phyloP scores from a whole-genome alignment of 2,329 filamentous ascomycete genomes.

The Sordariomycetes sp. region DNA sequence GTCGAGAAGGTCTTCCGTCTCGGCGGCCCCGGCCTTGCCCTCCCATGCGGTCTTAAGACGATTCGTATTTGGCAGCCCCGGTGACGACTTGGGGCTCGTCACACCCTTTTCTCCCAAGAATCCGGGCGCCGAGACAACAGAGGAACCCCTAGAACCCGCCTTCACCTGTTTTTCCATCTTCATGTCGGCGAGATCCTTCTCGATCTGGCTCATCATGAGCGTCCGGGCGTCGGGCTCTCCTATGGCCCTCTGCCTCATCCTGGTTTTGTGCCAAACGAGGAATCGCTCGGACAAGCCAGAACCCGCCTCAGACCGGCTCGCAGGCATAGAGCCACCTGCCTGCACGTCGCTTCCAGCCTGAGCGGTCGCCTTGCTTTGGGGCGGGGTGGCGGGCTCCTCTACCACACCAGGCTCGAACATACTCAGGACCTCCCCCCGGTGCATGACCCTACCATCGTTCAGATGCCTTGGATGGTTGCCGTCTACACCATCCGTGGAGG shows the following conservation, averaged over 20 bases:
- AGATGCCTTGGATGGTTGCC: background rate
- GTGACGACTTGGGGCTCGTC: background rate
- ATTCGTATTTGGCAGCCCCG: background rate
- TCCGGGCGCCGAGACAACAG: background rate
- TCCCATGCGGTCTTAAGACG: background rate
- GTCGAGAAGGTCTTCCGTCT: too few relatives aligned
- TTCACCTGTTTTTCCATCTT: background rate
- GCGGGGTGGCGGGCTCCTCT: slow-evolving; percentile 5
- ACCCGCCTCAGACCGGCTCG: background rate
- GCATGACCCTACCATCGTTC: slow-evolving; percentile 9
- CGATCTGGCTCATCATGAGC: background rate
- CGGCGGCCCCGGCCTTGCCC: too few relatives aligned
- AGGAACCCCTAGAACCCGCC: background rate
- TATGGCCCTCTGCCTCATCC: background rate
- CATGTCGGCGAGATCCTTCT: background rate
- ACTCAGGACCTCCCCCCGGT: slow-evolving; percentile 15
- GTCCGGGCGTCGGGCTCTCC: background rate
- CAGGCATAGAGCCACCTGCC: background rate
- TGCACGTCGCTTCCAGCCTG: background rate
- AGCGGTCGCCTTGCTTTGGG: background rate
- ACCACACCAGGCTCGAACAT: slow-evolving; percentile 47
- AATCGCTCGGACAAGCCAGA: background rate
- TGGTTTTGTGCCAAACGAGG: background rate
- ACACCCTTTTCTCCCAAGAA: too few relatives aligned
- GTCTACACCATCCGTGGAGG: background rate